Base-by-base conservation (phyloP, 2,329 filamentous ascomycete species). In the Colletotrichum gigasporum region DNA sequence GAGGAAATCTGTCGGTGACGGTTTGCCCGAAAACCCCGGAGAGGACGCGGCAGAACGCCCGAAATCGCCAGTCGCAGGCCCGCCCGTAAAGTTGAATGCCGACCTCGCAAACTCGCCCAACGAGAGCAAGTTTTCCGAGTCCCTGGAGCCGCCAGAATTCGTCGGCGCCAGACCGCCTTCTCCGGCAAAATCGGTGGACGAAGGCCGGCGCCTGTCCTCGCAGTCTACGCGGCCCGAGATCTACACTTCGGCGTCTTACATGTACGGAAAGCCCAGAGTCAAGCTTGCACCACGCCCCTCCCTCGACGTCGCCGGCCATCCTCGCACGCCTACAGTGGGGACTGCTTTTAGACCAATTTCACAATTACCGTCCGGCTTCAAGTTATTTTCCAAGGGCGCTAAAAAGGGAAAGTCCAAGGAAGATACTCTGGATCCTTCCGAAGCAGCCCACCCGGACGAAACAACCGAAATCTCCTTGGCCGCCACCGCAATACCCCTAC, bases 271-370 rank as follows among this genome's bases (percentile, higher is more conserved):
- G 72, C 91, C 90, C 42, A 97, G 96, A 75, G 90, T 97, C 59
- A 97, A 96, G 78, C 86, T 97, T 42, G 96, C 90, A 1, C 95
- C 96, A 9, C 87, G 95, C 45, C 94, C 94, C 24, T 95, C 93
- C 3, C 74, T 89, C 41, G 90, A 93, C 66, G 81, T 85, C 39
- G 81, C 83, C 67, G 83, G 87, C 61, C 84, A 85, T 70, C 86
- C 88, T 64, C 85, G 90, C 47, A 59, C 59, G 18, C 44, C 62
- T 63, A 85, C 54, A 78, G 88, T 74, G 63, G 62, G 62, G 62
- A 48, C 48, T 16, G 84, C 87, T 70, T 85, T 88, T 70, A 85
- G 92, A 52, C 92, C 93, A 5, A 87, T 95, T 24, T 92, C 93
- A 4, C 89, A 91, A 47, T 85, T 97, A 48, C 94, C 94, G 8